Conservation (phyloP, 495 filamentous ascomycete genomes). For the Aspergillus bridgeri region DNA sequence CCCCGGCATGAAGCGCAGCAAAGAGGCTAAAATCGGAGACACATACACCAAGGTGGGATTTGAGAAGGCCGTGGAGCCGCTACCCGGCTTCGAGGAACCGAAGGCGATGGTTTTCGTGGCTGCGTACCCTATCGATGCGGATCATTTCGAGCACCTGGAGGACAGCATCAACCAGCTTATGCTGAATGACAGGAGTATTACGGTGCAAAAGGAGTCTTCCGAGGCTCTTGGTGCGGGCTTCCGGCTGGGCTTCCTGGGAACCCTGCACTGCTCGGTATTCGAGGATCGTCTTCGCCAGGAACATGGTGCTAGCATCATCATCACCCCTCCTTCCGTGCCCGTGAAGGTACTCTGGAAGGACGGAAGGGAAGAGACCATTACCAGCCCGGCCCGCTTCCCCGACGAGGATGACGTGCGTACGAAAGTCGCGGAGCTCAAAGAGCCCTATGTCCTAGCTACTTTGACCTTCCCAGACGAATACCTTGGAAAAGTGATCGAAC, state of each 20-base stretch:
- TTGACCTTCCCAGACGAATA: constrained; percentile 93
- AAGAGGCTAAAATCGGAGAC: constrained; percentile 94
- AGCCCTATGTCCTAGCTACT: constrained; percentile 83
- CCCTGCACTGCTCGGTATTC: constrained; percentile 95
- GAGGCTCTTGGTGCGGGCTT: constrained; percentile 93
- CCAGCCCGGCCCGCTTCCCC: constrained; percentile 83
- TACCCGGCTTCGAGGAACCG: constrained; percentile 93
- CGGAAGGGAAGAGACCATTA: constrained; percentile 69
- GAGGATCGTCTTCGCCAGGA: constrained; percentile 95
- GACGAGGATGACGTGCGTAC: constrained; percentile 60
- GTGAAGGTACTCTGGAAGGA: constrained; percentile 77
- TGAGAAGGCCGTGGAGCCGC: constrained; percentile 71
- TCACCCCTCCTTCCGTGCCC: constrained; percentile 92
- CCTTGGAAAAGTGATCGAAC: constrained; percentile 87
- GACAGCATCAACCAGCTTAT: constrained; percentile 93
- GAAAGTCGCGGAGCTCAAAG: constrained; percentile 64
- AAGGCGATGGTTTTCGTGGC: constrained; percentile 99
- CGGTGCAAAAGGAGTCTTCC: constrained; percentile 86
- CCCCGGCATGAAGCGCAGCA: constrained; percentile 92
- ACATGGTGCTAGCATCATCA: constrained; percentile 92
- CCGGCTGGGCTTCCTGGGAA: constrained; percentile 92
- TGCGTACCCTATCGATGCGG: constrained; percentile 87
- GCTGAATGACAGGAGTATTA: constrained; percentile 92
- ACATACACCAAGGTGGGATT: constrained; percentile 85
- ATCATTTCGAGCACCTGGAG: constrained; percentile 80